Conservation (phyloP, 2,329 filamentous ascomycete genomes). For the Parastagonospora avenae region DNA sequence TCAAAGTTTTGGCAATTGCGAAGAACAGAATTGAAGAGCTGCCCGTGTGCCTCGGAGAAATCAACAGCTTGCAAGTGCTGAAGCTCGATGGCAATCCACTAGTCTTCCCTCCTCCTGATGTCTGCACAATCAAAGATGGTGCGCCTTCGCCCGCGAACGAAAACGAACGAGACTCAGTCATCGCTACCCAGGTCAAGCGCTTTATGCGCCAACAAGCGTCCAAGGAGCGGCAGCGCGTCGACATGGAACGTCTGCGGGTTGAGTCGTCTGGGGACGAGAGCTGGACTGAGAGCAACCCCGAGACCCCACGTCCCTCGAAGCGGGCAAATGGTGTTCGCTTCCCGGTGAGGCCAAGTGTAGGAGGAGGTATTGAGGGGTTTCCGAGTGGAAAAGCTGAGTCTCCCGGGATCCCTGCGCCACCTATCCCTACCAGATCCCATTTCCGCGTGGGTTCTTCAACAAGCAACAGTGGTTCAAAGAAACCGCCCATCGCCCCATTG, state of each 20-base stretch:
- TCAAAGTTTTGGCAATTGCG: slow-evolving; percentile 87
- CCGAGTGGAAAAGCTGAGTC: slow-evolving; percentile 50
- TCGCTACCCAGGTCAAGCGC: slow-evolving; percentile 65
- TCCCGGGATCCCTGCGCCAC: slow-evolving; percentile 60
- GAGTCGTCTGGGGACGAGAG: slow-evolving; percentile 58
- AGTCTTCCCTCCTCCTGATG: slow-evolving; percentile 68
- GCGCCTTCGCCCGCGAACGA: slow-evolving; percentile 57
- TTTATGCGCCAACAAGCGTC: slow-evolving; percentile 57
- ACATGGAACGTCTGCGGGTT: slow-evolving; percentile 41
- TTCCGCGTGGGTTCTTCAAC: slow-evolving; percentile 76
- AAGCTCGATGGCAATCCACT: slow-evolving; percentile 91
- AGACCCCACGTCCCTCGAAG: slow-evolving; percentile 75
- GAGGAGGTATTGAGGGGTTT: slow-evolving; percentile 65
- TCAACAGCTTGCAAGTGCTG: slow-evolving; percentile 85
- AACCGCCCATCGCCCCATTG: slow-evolving; percentile 74
- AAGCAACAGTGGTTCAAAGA: slow-evolving; percentile 62
- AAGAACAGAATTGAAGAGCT: slow-evolving; percentile 86
- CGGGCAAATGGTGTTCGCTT: slow-evolving; percentile 62
- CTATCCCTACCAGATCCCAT: slow-evolving; percentile 80
- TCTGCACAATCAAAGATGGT: slow-evolving; percentile 49
- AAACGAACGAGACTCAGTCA: slow-evolving; percentile 64
- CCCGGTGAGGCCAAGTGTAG: slow-evolving; percentile 69
- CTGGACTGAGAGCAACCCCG: slow-evolving; percentile 67
- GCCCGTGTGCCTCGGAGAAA: slow-evolving; percentile 83
- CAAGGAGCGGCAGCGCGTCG: slow-evolving; percentile 39